Percentiles rank a stretch among this genome's conserved stretches.
Evolutionary conservation across 805 yeast genomes (phyloP).

Genomic region (Nakazawaea wyomingensis): DNA sequence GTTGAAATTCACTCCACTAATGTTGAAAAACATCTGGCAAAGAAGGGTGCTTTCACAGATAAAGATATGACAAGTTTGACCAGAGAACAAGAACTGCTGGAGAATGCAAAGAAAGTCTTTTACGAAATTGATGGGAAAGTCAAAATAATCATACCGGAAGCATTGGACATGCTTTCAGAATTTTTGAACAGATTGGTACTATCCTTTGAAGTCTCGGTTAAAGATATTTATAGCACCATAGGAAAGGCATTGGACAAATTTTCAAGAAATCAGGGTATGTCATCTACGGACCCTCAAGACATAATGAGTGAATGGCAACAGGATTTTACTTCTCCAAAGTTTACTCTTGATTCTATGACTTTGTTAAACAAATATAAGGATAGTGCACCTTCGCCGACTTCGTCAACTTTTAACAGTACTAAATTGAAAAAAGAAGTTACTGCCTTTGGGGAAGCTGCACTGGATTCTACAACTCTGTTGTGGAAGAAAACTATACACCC

Average conservation of each 20-base stretch:
- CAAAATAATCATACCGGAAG: slow-evolving; percentile 41
- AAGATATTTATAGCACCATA: slow-evolving; percentile 29
- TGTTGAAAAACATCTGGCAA: slow-evolving; percentile 33
- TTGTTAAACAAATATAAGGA: slow-evolving; percentile 30
- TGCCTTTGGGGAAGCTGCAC: slow-evolving; percentile 23
- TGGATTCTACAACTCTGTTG: slow-evolving; percentile 24
- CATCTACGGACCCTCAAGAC: slow-evolving; percentile 12
- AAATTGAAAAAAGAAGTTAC: slow-evolving; percentile 12
- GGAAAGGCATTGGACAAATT: slow-evolving; percentile 25
- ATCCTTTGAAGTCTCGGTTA: slow-evolving; percentile 33
- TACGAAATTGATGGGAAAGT: slow-evolving; percentile 34
- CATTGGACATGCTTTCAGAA: slow-evolving; percentile 40
- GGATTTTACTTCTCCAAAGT: slow-evolving; percentile 27
- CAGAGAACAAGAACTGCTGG: slow-evolving; percentile 25
- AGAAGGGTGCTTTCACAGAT: slow-evolving; percentile 27
- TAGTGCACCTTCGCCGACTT: slow-evolving; percentile 1
- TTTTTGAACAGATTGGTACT: slow-evolving; percentile 38
- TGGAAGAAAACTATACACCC: slow-evolving; percentile 28
- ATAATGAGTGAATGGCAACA: slow-evolving; percentile 36
- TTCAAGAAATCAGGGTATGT: slow-evolving; percentile 28
- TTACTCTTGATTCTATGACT: slow-evolving; percentile 34
- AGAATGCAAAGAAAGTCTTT: slow-evolving; percentile 27
- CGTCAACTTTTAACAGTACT: slow-evolving; percentile 25
- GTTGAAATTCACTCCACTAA: slow-evolving; percentile 32
- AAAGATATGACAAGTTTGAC: slow-evolving; percentile 34